phyloP scores from a whole-genome alignment of 345 rosid species.

The Reutealis trisperma region DNA sequence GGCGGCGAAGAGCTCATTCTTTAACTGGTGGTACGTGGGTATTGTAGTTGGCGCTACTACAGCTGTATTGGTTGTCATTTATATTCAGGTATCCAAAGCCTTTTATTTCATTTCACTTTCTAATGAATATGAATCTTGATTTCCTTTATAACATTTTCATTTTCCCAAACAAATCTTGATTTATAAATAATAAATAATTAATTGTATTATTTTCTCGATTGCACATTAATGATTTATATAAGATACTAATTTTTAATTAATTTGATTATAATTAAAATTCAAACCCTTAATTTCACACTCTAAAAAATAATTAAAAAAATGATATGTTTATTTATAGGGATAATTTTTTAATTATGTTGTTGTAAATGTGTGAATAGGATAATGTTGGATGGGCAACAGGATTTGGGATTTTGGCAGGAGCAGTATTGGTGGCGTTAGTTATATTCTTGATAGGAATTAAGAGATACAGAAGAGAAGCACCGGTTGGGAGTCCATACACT shows the following conservation, averaged over 20 bases:
- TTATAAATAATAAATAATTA: no score
- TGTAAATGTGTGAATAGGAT: slow-evolving; percentile 39
- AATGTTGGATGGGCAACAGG: slow-evolving; percentile 79
- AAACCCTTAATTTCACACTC: no score
- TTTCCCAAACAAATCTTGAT: no score
- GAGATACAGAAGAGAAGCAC: slow-evolving; percentile 53
- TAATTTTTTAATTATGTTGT: not conserved
- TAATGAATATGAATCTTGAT: no score
- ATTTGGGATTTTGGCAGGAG: slow-evolving; percentile 53
- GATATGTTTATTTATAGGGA: not conserved
- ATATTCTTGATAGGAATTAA: slow-evolving; percentile 61
- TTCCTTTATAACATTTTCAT: no score
- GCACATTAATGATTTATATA: no score
- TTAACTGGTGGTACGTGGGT: slow-evolving; percentile 86
- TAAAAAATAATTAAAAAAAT: no score
- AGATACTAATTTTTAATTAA: no score
- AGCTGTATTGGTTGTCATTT: slow-evolving; percentile 59
- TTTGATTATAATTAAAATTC: no score
- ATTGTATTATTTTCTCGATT: no score
- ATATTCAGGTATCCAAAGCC: slow-evolving; percentile 54
- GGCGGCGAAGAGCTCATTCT: slow-evolving; percentile 82
- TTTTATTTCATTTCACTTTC: no score
- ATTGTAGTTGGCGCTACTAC: slow-evolving; percentile 58
- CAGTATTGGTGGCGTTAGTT: slow-evolving; percentile 42
- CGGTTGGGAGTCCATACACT: slow-evolving; percentile 71